Base-by-base conservation (phyloP, 768 basidiomycete species). In the Suillus placidus region DNA sequence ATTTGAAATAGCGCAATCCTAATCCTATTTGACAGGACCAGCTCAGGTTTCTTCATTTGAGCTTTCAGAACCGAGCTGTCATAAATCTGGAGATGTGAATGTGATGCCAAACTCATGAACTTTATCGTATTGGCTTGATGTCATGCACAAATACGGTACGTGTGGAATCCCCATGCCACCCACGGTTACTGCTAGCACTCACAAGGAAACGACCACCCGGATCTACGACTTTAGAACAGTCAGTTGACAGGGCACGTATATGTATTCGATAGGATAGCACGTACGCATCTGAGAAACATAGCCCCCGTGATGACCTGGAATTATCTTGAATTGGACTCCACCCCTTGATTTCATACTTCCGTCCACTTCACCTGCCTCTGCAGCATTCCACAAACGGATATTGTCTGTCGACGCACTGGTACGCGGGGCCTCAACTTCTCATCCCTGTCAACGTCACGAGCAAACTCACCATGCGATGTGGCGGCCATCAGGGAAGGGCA, bases 271-370 rank as follows among this genome's bases (percentile, higher is more conserved):
- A 61, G 66, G 67, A 57, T 47, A 55, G 49, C 34, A 87, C 94
- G 73, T 80, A 98, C 97, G 78, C 87, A 99, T 92, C 72, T 94
- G 90, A 3, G 95, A 97, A 4, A 98, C 87, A 71, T 90, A 91
- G 10, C 96, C 97, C 43, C 96, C 95, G 78, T 97, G 94, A 79
- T 97, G 97, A 0, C 96, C 97, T 13, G 95, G 90, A 43, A 98
- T 92, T 66, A 98, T 95, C 80, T 94, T 95, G 83, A 97, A 98
- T 63, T 89, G 93, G 20, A 91, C 89, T 9, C 89, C 88, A 64
- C 89, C 86, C 76, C 83, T 88, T 65, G 80, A 78, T 73, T 84
- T 88, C 63, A 87, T 86, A 58, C 76, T 83, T 20, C 82, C 82
- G 68, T 95, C 93, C 14, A 80, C 75, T 71, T 91, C 89, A 43